Base-by-base conservation (phyloP, 2,329 filamentous ascomycete genomes). In the Monosporascus sp. region DNA sequence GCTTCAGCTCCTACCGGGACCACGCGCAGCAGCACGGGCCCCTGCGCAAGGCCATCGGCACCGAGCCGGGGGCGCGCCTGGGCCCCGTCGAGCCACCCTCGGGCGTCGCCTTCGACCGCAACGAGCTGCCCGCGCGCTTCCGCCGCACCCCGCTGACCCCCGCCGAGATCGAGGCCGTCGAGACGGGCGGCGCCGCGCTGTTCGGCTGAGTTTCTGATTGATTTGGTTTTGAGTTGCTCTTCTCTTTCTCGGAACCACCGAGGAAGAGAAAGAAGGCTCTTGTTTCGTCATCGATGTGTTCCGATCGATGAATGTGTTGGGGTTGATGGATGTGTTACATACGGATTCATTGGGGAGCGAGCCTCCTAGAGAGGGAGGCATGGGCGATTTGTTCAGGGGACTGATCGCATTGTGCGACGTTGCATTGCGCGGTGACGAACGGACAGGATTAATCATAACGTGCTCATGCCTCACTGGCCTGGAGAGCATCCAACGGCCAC, bases 121-220 rank as follows among this genome's bases (percentile, higher is more conserved):
- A 84, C 62, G 89, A 99, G 74, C 84, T 99, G 24, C 93, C 94
- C 18, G 70, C 78, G 57, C 84, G 93, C 64, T 99, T 97, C 82
- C 84, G 86, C 66, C 82, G 90, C 59, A 76, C 82, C 48, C 81
- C 84, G 14, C 88, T 92, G 74, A 86, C 82, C 38, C 73, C 85
- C 62, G 85, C 85, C 44, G 94, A 99, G 81, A 99, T 99, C 55
- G 94, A 97, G 72, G 92, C 91, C 22, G 82, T 99, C 66, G 91
- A 97, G 82, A 94, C 90, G 52, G 94, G 92, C 51, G 94, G 94
- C 53, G 94, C 93, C 36, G 73, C 79, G 37, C 68, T 78, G 52
- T 71, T 79, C 58, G 74, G 75, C 57, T 82, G 68, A 74, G 55
- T 14, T 34, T 34, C 31, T 14, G 31, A 5, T 14, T 31, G 9